Conservation (phyloP, 176 grass and related monocot species). For the Eleusine indica region DNA sequence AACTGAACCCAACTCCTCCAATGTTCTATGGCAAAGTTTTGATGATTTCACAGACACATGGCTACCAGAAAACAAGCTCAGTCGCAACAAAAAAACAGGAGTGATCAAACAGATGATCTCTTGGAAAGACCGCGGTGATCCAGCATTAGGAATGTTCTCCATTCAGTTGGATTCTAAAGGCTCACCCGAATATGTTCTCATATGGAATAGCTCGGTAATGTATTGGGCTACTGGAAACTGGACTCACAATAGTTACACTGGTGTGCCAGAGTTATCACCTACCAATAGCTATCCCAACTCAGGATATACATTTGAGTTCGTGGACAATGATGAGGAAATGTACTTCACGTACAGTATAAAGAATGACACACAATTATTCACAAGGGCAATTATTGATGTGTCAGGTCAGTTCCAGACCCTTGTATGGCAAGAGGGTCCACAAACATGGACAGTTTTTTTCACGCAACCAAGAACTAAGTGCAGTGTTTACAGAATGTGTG, state of each 20-base stretch:
- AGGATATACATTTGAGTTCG: conserved; percentile 35
- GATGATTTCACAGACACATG: conserved; percentile 48
- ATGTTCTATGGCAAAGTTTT: conserved; percentile 49
- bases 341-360: conserved; percentile 36
- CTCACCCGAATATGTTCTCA: conserved; percentile 24
- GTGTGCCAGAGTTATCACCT: conserved; percentile 42
- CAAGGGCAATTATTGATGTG: background rate
- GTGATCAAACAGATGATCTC: conserved; percentile 12
- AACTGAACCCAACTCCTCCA: background rate
- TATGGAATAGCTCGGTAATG: conserved; percentile 17
- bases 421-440: conserved; percentile 7
- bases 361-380: background rate
- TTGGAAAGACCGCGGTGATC: conserved; percentile 51
- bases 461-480: conserved; percentile 33
- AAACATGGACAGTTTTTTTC: conserved; percentile 21
- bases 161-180: conserved; percentile 40
- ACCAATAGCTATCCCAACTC: conserved; percentile 8
- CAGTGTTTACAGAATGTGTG: conserved; percentile 30
- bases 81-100: conserved; percentile 39
- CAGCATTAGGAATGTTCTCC: conserved; percentile 47
- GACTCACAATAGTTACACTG: conserved; percentile 16
- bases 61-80: conserved; percentile 49
- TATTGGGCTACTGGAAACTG: conserved; percentile 47
- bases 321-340: conserved; percentile 30
- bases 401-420: conserved; percentile 6